phyloP scores from a whole-genome alignment of 2,329 filamentous ascomycete genomes.

The Xylaria multiplex region DNA sequence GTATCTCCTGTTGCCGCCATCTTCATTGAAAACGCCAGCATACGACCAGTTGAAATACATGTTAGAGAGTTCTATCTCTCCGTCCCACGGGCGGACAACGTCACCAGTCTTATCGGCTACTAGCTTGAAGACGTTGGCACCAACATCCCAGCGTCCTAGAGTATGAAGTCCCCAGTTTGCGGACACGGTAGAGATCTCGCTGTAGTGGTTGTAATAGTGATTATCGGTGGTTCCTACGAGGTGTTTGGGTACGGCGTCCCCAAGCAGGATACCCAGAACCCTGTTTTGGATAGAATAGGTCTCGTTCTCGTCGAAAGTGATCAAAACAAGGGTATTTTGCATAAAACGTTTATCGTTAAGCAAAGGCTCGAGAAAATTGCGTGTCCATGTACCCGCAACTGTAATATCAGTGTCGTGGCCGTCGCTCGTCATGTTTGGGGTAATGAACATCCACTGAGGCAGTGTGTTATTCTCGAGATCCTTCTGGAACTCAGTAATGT shows the following conservation, averaged over 20 bases:
- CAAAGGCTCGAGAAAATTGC: slow-evolving; percentile 75
- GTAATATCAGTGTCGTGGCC: slow-evolving; percentile 79
- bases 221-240: slow-evolving; percentile 74
- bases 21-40: slow-evolving; percentile 59
- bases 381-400: slow-evolving; percentile 74
- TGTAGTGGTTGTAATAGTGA: slow-evolving; percentile 80
- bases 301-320: slow-evolving; percentile 84
- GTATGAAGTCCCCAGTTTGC: slow-evolving; percentile 77
- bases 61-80: slow-evolving; percentile 50
- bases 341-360: slow-evolving; percentile 76
- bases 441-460: slow-evolving; percentile 78
- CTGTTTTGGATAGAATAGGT: slow-evolving; percentile 74
- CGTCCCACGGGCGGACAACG: slow-evolving; percentile 53
- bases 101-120: slow-evolving; percentile 72
- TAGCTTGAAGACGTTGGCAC: slow-evolving; percentile 73
- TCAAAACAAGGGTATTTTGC: slow-evolving; percentile 77
- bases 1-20: slow-evolving; percentile 50
- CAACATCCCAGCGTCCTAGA: slow-evolving; percentile 76
- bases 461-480: slow-evolving; percentile 72
- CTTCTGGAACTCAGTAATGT: slow-evolving; percentile 73
- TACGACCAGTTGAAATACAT: slow-evolving; percentile 66
- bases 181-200: slow-evolving; percentile 70
- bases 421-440: slow-evolving; percentile 79
- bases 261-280: slow-evolving; percentile 76
- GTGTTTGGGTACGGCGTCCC: slow-evolving; percentile 74